phyloP scores from a whole-genome alignment of 768 basidiomycete genomes.

The Dentipellis fragilis region DNA sequence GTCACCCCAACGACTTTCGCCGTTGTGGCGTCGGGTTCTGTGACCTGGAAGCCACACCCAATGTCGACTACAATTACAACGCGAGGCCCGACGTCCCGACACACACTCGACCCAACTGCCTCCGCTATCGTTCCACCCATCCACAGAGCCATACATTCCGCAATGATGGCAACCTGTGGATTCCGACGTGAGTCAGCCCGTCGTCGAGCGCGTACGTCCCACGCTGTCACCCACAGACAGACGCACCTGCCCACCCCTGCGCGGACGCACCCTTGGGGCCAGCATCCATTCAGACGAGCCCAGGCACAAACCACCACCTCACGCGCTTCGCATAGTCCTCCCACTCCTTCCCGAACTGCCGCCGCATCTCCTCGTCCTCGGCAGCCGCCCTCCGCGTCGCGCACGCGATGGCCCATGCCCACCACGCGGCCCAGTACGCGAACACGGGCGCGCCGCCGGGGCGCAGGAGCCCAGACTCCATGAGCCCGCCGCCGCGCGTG shows the following conservation, averaged over 20 bases:
- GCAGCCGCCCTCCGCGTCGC: conserved; percentile 26
- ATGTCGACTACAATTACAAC: too few species aligned
- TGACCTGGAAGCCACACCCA: too few species aligned
- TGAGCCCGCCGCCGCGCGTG: neutral
- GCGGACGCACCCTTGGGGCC: neutral
- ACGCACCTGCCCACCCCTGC: neutral
- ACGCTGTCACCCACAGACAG: neutral
- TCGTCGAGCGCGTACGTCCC: neutral
- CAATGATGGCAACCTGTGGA: too few species aligned
- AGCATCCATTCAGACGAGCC: conserved; percentile 19
- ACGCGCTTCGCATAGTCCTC: conserved; percentile 35
- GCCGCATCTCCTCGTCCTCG: conserved; percentile 40
- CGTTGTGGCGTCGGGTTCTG: too few species aligned
- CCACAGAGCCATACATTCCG: too few species aligned
- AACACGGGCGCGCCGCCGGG: neutral
- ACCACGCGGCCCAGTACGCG: neutral
- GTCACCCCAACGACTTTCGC: too few species aligned
- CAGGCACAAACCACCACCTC: conserved; percentile 41
- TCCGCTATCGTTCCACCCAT: too few species aligned
- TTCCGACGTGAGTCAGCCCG: too few species aligned
- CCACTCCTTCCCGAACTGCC: conserved; percentile 37
- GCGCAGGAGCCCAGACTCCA: neutral
- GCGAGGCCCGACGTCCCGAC: too few species aligned
- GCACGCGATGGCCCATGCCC: neutral
- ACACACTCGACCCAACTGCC: too few species aligned